phyloP scores from a whole-genome alignment of 2,329 filamentous ascomycete genomes.

The Claviceps sp. region DNA sequence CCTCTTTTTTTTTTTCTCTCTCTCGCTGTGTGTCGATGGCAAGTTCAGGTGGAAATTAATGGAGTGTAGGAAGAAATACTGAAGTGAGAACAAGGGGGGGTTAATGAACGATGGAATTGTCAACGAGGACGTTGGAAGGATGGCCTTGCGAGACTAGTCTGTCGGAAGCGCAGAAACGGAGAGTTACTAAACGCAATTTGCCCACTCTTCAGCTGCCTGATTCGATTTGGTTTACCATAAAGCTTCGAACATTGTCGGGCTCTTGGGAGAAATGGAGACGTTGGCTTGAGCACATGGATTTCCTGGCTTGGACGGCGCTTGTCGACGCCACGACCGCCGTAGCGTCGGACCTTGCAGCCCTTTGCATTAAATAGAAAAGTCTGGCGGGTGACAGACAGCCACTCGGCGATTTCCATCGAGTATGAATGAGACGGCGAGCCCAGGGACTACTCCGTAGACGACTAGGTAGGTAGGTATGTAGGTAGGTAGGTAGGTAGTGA shows the following conservation, averaged over 20 bases:
- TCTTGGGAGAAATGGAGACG: slow-evolving; percentile 1
- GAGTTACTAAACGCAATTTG: background rate
- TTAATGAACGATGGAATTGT: background rate
- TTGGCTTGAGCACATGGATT: slow-evolving; percentile 2
- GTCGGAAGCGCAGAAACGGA: background rate
- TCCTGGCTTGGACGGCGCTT: slow-evolving; percentile 3
- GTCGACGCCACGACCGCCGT: background rate
- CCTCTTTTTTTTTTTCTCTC: background rate
- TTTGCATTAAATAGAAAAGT: background rate
- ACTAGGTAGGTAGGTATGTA: too few species aligned
- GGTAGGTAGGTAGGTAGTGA: too few species aligned
- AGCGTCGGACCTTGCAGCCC: background rate
- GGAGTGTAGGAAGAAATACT: background rate
- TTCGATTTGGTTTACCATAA: background rate
- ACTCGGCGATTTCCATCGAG: background rate
- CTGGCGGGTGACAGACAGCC: too few species aligned
- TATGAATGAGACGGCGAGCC: background rate
- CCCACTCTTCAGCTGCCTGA: background rate
- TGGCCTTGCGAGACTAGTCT: background rate
- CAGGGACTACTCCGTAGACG: background rate
- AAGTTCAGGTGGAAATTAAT: background rate
- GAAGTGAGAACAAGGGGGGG: background rate
- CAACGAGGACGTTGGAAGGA: background rate
- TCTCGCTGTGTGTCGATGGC: background rate
- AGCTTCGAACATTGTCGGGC: background rate